Percentiles rank a stretch among this genome's conserved stretches.
Conservation (phyloP, 1,284 basidiomycete genomes). For the Mycena sp. region DNA sequence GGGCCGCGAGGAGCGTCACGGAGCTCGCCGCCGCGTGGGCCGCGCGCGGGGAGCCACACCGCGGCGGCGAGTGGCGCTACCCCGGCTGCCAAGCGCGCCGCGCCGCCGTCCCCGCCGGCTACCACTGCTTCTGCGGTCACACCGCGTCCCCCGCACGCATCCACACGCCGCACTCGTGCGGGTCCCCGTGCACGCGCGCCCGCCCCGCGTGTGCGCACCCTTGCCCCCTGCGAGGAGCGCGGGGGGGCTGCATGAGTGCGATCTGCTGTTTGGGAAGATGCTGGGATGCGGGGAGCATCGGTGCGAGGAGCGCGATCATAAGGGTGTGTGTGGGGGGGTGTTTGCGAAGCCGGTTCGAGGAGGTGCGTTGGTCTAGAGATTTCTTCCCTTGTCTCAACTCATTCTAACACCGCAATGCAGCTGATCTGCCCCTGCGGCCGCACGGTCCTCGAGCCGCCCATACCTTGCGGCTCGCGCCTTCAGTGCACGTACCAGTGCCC, state of each 20-base stretch:
- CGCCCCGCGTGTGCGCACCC: constrained; percentile 80
- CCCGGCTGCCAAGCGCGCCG: constrained; percentile 88
- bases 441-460: constrained; percentile 58
- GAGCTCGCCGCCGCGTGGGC: too few relatives aligned
- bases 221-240: constrained; percentile 76
- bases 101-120: constrained; percentile 68
- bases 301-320: too few relatives aligned
- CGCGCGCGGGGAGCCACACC: constrained; percentile 71
- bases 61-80: constrained; percentile 84
- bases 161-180: too few relatives aligned
- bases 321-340: too few relatives aligned
- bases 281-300: constrained; percentile 81
- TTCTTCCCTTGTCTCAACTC: too few relatives aligned
- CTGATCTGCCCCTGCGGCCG: constrained; percentile 83
- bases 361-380: too few relatives aligned
- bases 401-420: constrained; percentile 83
- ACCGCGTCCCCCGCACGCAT: constrained; percentile 74
- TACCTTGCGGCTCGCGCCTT: constrained; percentile 81
- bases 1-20: too few relatives aligned
- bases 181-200: constrained; percentile 75
- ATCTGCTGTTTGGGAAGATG: constrained; percentile 79
- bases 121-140: constrained; percentile 88
- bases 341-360: too few relatives aligned
- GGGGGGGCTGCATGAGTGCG: constrained; percentile 84
- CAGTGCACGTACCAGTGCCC: too few relatives aligned